Evolutionary conservation across 768 basidiomycete genomes (phyloP).

Genomic region (Russula griseocarnosa): DNA sequence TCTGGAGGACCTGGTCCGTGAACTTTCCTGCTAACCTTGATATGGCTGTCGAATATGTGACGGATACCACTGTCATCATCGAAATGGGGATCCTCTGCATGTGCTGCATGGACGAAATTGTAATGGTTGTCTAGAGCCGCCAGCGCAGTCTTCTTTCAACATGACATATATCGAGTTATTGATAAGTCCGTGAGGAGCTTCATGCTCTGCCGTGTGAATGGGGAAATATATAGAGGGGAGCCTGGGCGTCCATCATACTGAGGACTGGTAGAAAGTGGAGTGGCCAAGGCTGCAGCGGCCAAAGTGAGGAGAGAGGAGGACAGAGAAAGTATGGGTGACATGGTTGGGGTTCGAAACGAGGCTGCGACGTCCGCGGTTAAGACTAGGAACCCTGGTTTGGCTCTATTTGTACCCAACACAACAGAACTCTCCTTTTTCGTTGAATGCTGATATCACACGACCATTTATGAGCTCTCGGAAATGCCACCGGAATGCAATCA

Average conservation of each 20-base stretch:
- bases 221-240: conserved; percentile 53
- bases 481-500: background rate
- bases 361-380: background rate
- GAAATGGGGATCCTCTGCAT: conserved; percentile 52
- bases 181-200: conserved; percentile 67
- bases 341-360: conserved; percentile 35
- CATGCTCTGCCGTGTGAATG: conserved; percentile 42
- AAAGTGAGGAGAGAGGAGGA: conserved; percentile 37
- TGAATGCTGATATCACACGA: too few species aligned
- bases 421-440: too few species aligned
- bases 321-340: conserved; percentile 24
- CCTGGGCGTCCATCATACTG: conserved; percentile 37
- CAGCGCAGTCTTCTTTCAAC: conserved; percentile 65
- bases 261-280: conserved; percentile 45
- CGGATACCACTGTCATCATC: conserved; percentile 52
- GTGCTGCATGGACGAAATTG: conserved; percentile 66
- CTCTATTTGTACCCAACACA: conserved; percentile 7
- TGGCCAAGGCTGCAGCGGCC: conserved; percentile 40
- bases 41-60: conserved; percentile 73
- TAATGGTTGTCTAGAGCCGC: conserved; percentile 68
- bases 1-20: conserved; percentile 60
- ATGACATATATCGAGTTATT: conserved; percentile 93
- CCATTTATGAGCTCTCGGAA: background rate
- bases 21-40: conserved; percentile 82
- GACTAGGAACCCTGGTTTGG: conserved; percentile 9